Evolutionary conservation across 2,329 filamentous ascomycete genomes (phyloP).

Genomic region (Fusarium pininemorale): DNA sequence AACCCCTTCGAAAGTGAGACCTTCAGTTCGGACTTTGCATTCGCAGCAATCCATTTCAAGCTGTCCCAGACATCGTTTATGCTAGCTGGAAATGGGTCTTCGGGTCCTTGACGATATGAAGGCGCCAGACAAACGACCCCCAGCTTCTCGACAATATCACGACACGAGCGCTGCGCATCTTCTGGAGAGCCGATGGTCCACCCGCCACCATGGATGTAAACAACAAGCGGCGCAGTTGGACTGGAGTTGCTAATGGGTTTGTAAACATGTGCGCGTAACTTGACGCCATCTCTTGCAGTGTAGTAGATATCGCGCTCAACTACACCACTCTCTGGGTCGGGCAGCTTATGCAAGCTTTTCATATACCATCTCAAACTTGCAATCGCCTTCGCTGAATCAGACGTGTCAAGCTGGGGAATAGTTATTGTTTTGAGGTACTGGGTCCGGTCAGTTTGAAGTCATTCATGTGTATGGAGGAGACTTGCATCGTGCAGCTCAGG

Average conservation of each 20-base stretch:
- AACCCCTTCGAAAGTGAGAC: neutral
- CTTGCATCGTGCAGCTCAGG: neutral
- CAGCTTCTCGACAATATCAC: neutral
- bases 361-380: constrained; percentile 2
- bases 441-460: accelerated
- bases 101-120: neutral
- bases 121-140: neutral
- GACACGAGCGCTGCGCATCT: neutral
- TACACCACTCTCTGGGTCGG: neutral
- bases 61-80: neutral
- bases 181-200: constrained; percentile 1
- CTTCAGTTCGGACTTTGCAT: neutral
- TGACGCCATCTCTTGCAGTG: neutral
- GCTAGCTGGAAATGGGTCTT: neutral
- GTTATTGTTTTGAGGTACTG: neutral
- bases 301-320: neutral
- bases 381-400: neutral
- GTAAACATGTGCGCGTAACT: neutral
- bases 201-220: neutral
- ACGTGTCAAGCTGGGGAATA: neutral
- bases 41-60: neutral
- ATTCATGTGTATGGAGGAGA: accelerated
- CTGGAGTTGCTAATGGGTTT: accelerated
- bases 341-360: neutral
- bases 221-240: accelerated